phyloP scores from a whole-genome alignment of 2,329 filamentous ascomycete species.

The Fusarium siculi region DNA sequence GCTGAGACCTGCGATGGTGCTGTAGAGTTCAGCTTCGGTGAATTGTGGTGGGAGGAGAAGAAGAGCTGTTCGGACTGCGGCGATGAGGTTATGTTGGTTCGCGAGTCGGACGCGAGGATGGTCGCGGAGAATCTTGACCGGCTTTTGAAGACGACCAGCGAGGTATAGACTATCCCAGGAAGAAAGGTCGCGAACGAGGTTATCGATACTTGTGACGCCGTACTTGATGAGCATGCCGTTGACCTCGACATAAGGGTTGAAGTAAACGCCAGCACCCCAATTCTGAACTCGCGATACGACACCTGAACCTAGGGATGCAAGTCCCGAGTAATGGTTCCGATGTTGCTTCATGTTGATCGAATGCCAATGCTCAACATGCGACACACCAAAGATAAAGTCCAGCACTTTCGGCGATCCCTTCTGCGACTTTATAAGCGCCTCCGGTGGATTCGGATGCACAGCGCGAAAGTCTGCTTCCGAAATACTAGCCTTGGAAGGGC shows the following conservation, averaged over 20 bases:
- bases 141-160: slow-evolving; percentile 95
- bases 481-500: slow-evolving; percentile 61
- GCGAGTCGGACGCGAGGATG: slow-evolving; percentile 91
- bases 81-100: slow-evolving; percentile 95
- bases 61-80: slow-evolving; percentile 88
- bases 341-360: slow-evolving; percentile 90
- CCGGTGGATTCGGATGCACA: slow-evolving; percentile 84
- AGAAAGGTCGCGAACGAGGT: slow-evolving; percentile 84
- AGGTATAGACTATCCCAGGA: slow-evolving; percentile 96
- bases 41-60: slow-evolving; percentile 86
- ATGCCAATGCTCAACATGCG: slow-evolving; percentile 96
- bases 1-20: slow-evolving; percentile 89
- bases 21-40: slow-evolving; percentile 88
- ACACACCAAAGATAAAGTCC: slow-evolving; percentile 97
- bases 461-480: slow-evolving; percentile 68
- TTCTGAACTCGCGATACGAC: slow-evolving; percentile 89
- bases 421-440: slow-evolving; percentile 85
- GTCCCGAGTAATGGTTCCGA: slow-evolving; percentile 88
- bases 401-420: slow-evolving; percentile 94
- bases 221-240: slow-evolving; percentile 98
- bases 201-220: slow-evolving; percentile 93
- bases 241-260: slow-evolving; percentile 93
- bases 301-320: slow-evolving; percentile 85
- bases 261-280: slow-evolving; percentile 95
- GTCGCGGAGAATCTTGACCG: slow-evolving; percentile 96